Evolutionary conservation across 2,329 filamentous ascomycete genomes (phyloP).

Genomic region (Ambrosiella xylebori): DNA sequence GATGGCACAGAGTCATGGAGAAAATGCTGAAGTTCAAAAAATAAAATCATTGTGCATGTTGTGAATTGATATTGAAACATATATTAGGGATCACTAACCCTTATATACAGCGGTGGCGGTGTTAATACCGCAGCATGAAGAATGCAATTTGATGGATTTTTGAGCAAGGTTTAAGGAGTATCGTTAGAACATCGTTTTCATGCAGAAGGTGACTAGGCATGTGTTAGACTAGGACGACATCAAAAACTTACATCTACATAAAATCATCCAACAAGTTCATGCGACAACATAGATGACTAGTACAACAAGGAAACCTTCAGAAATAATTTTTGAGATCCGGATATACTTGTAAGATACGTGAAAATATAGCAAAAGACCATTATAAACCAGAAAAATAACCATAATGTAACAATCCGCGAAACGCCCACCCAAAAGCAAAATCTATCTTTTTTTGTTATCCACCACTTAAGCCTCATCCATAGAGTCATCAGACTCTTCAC

Average conservation of each 20-base stretch:
- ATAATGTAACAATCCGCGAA: neutral
- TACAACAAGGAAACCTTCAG: neutral
- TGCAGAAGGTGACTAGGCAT: no score
- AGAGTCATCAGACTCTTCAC: conserved; percentile 25
- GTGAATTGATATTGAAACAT: no score
- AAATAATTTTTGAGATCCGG: neutral
- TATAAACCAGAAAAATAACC: conserved; percentile 1
- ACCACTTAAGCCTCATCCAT: conserved; percentile 38
- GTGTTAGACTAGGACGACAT: neutral
- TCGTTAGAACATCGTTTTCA: no score
- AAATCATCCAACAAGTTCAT: neutral
- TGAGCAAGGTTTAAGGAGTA: no score
- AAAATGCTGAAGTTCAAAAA: no score
- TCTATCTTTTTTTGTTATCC: neutral
- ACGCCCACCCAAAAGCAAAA: neutral
- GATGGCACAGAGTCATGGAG: no score
- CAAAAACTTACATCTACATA: neutral
- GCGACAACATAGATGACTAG: neutral
- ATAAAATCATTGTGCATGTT: no score
- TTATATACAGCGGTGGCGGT: no score
- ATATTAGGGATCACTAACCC: no score
- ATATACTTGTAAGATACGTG: neutral
- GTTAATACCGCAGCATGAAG: no score
- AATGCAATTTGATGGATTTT: no score
- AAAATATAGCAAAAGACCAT: neutral